phyloP scores from a whole-genome alignment of 2,329 filamentous ascomycete genomes.

The Venturia carpophila region DNA sequence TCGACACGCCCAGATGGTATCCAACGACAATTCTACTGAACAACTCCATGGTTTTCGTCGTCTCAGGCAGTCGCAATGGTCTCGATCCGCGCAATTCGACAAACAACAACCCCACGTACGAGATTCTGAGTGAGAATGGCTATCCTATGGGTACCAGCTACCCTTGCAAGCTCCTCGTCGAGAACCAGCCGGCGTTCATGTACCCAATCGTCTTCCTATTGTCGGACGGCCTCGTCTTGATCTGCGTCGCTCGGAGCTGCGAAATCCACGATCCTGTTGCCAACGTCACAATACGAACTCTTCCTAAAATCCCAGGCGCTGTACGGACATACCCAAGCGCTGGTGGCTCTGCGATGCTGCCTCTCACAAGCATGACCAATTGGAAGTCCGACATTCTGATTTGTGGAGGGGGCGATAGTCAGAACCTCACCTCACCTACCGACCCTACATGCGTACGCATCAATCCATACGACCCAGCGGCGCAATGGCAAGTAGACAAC shows the following conservation, averaged over 20 bases:
- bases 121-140: conserved; percentile 46
- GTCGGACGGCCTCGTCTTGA: conserved; percentile 48
- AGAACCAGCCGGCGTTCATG: conserved; percentile 57
- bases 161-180: conserved; percentile 46
- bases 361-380: conserved; percentile 44
- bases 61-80: conserved; percentile 52
- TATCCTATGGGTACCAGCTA: conserved; percentile 41
- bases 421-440: conserved; percentile 51
- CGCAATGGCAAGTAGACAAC: conserved; percentile 49
- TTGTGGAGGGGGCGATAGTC: conserved; percentile 53
- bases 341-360: conserved; percentile 50
- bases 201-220: conserved; percentile 56
- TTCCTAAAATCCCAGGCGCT: conserved; percentile 48
- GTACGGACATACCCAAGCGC: conserved; percentile 56
- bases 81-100: conserved; percentile 45
- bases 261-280: conserved; percentile 47
- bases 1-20: conserved; percentile 53
- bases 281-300: conserved; percentile 38
- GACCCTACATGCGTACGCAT: conserved; percentile 53
- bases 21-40: conserved; percentile 51
- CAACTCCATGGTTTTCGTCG: conserved; percentile 51
- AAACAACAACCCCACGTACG: conserved; percentile 59
- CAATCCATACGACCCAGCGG: conserved; percentile 40
- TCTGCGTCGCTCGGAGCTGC: conserved; percentile 48
- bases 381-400: conserved; percentile 50